Conservation (phyloP, 2,329 filamentous ascomycete species). For the Fusarium poae region DNA sequence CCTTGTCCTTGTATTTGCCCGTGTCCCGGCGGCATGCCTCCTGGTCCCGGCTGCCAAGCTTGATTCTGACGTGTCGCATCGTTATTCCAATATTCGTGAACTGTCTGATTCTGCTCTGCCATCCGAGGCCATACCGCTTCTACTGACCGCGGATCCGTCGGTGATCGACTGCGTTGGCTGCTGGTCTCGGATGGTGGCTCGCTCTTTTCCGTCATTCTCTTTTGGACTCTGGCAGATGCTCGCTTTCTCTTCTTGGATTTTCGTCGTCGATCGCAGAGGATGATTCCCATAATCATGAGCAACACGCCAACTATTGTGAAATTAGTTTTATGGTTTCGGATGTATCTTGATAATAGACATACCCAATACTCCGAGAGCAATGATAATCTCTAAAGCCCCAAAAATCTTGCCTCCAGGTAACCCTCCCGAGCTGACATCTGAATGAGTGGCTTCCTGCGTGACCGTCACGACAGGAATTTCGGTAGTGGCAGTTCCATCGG, state of each 20-base stretch:
- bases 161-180: not conserved
- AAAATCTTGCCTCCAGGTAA: constrained; percentile 18
- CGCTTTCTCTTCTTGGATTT: constrained; percentile 35
- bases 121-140: constrained; percentile 32
- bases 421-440: not conserved
- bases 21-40: constrained; percentile 7
- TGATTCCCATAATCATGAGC: constrained; percentile 30
- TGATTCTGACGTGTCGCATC: constrained; percentile 23
- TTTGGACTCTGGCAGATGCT: not conserved
- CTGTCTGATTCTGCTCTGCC: constrained; percentile 32
- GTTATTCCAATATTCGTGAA: constrained; percentile 38
- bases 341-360: fast-evolving
- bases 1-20: not conserved
- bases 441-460: constrained; percentile 13
- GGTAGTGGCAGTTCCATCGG: constrained; percentile 9
- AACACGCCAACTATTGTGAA: constrained; percentile 6
- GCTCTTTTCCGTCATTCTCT: constrained; percentile 19
- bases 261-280: constrained; percentile 34
- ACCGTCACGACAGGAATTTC: constrained; percentile 21
- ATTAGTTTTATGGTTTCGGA: not conserved
- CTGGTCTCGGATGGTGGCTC: not conserved
- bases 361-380: constrained; percentile 42
- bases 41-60: constrained; percentile 18
- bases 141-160: constrained; percentile 4
- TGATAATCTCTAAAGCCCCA: constrained; percentile 38